A percentile compares a stretch with the other conserved stretches of the same genome.
Conservation (phyloP, 352 stramenopile species). For the Globisporangium mamillatum region DNA sequence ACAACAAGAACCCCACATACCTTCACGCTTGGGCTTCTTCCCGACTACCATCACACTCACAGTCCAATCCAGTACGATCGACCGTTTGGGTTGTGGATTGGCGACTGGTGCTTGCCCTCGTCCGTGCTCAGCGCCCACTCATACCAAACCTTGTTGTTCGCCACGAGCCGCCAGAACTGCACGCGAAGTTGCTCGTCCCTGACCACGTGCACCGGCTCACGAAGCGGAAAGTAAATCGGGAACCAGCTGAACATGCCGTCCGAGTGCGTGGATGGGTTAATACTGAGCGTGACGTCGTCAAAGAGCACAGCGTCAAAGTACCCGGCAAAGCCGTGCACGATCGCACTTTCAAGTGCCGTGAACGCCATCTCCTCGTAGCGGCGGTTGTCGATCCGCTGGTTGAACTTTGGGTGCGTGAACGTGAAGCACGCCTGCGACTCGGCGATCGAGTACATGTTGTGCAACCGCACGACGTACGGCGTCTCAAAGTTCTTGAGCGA, state of each 20-base stretch:
- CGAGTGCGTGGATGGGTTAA: conserved; percentile 94
- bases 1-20: not conserved
- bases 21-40: not conserved
- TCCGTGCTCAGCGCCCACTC: conserved; percentile 92
- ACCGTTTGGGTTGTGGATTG: conserved; percentile 97
- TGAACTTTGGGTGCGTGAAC: conserved; percentile 92
- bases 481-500: conserved; percentile 91
- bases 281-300: conserved; percentile 92
- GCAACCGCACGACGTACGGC: conserved; percentile 96
- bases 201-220: conserved; percentile 83
- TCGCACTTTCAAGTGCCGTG: conserved; percentile 43
- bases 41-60: conserved; percentile 28
- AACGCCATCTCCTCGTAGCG: conserved; percentile 64
- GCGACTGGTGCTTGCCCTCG: conserved; percentile 39
- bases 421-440: conserved; percentile 90
- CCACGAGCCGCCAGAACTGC: conserved; percentile 92
- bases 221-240: conserved; percentile 97
- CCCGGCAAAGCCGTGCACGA: conserved; percentile 94
- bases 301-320: conserved; percentile 97
- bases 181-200: conserved; percentile 79
- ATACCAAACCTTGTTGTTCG: conserved; percentile 95
- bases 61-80: conserved; percentile 95
- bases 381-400: conserved; percentile 80
- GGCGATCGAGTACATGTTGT: conserved; percentile 88
- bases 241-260: conserved; percentile 99